Evolutionary conservation across 345 rosid genomes (phyloP), one percentile per base, ranked within the genome.

Genomic region (Eucalyptus grandis): DNA sequence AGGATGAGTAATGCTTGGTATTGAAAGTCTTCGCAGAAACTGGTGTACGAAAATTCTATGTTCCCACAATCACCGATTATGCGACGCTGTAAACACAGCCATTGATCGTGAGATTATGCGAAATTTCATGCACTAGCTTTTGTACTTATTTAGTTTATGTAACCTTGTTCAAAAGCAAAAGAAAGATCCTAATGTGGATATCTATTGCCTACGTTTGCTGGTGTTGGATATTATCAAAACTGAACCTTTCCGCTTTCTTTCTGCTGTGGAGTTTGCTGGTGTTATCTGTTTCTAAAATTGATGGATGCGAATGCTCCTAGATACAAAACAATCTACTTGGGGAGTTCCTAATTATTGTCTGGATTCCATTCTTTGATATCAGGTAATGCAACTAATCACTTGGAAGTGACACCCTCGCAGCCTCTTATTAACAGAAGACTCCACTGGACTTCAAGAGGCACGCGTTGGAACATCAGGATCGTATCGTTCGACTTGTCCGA

Each of bases 391-490:
- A 13, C 86, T 82, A 47, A 88, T 86, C 50, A 85, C 58, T n/a
- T 90, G 50, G 21, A 15, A 6, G 22, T 26, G 31, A 56, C 49
- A n/a, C 90, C 89, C 37, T 83, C 92, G 17, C 89, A 88, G n/a
- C 89, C 88, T 17, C 72, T 92, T 56, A 69, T 91, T 21, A 53
- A 90, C 89, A 92, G 92, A 82, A 93, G 92, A 87, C 90, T 89
- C 72, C 93, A 91, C n/a, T 93, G 93, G 92, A 49, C 89, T 58
- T 49, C 86, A 37, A 58, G 72, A 1, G 13, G n/a, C 43, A 81
- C 30, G n/a, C n/a, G 27, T 40, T 58, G 81, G 19, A n/a, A 50
- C 37, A 11, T 27, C 37, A 26, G 31, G 65, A 65, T 93, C 5
- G 34, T 92, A n/a, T 92, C 90, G 1, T 90, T 91, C 11, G 90